phyloP scores from a whole-genome alignment of 352 stramenopile genomes.

The Saprolegnia parasitica region DNA sequence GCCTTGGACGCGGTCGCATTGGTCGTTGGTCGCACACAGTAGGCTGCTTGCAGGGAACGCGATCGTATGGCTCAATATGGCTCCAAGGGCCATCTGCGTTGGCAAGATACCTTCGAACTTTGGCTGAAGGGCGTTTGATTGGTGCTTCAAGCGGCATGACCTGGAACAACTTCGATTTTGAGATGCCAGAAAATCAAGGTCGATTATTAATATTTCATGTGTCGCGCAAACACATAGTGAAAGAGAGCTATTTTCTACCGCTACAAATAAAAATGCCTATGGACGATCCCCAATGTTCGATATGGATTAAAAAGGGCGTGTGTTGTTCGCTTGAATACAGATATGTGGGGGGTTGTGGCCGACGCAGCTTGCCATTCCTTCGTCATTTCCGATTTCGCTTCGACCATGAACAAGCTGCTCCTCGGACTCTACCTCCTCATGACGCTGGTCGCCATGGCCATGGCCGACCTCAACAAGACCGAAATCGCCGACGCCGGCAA shows the following conservation, averaged over 20 bases:
- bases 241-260: background rate
- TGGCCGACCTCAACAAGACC: background rate
- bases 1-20: too few relatives aligned
- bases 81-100: too few relatives aligned
- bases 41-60: too few relatives aligned
- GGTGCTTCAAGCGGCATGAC: constrained; percentile 2
- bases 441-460: background rate
- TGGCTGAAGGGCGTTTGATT: background rate
- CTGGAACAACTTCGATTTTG: background rate
- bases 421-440: constrained; percentile 20
- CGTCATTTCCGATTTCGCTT: constrained; percentile 22
- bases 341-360: constrained; percentile 8
- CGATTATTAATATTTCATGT: background rate
- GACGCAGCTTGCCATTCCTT: background rate
- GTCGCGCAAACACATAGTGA: background rate
- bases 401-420: constrained; percentile 28
- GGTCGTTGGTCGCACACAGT: too few relatives aligned
- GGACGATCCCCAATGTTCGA: background rate
- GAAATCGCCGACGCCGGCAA: constrained; percentile 23
- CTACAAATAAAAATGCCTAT: background rate
- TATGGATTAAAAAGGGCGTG: constrained; percentile 1
- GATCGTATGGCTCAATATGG: too few relatives aligned
- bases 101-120: constrained; percentile 11
- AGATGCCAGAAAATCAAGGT: background rate
- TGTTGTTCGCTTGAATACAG: constrained; percentile 11